Evolutionary conservation across 192 early-diverging fungal genomes (phyloP), one percentile per base, ranked within the genome.

Genomic region (Bifiguratus adelaidae): DNA sequence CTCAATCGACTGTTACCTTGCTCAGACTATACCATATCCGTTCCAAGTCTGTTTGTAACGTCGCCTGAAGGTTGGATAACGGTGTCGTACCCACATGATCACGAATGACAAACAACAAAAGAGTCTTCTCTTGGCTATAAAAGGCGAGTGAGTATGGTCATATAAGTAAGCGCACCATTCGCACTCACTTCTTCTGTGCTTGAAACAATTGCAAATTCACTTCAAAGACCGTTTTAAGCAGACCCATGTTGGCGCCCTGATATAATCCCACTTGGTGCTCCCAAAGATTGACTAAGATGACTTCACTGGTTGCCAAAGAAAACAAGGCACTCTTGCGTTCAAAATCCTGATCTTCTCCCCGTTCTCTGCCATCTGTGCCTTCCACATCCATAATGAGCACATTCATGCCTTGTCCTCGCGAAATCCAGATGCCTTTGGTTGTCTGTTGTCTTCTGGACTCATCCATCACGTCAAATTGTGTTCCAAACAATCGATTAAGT

Each of bases 331-430:
- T 89, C 65, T 97, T 99, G 44, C 96, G 78, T 71, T 99, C 96
- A 71, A 99, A 99, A 55, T 99, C 91, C 71, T 95, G 92, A 55
- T 99, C 86, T 67, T 99, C 96, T 43, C 95, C 94, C 36, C 94
- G 85, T 60, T 97, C 96, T 30, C 95, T 82, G 28, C 96, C 96
- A 55, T 99, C 96, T 0, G 94, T 97, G 49, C 96, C 96, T 60
- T 99, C 96, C 4, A 99, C 96, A 67, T 99, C 96, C 74, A 99
- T 77, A 21, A 99, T 87, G 12, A 99, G 67, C 19, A 94, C 76
- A 37, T 76, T 73, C 74, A 81, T 78, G 36, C 80, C 81, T 28
- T 70, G 66, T n/a, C 83, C 84, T 56, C 88, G 86, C 55, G 80
- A 81, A 22, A 85, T 83, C 96, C 96, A 99, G 65, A 99, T 99